Evolutionary conservation across 2,329 filamentous ascomycete species (phyloP), one percentile per base, ranked within the genome.

Genomic region (Diplodia sapinea): DNA sequence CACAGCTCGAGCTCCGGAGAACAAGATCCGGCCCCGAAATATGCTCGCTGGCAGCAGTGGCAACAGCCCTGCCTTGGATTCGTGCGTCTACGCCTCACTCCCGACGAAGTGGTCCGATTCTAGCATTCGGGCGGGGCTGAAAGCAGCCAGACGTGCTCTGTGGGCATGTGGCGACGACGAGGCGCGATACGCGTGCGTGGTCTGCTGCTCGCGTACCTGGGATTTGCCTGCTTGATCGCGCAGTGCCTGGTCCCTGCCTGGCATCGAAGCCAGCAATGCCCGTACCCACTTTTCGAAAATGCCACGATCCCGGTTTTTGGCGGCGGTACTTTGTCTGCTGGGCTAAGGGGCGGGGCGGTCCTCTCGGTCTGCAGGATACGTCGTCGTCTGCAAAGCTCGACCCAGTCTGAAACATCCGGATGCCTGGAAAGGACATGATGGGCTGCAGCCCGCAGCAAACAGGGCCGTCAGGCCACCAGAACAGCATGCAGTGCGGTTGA

Each of bases 1-100:
- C 26, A 15, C 31, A 63, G 59, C 33, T 43, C 47, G 59, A 26
- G 31, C 11, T 26, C 36, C 40, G 57, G 40, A 49, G 57, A 29
- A 17, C 40, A 52, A 63, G 59, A n/a, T 31, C 47, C 43, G 31
- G 29, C 11, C 20, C 59, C 50, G 47, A 23, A 11, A 20, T 20
- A 31, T 23, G 20, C 56, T 47, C 15, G 8, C 36, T 43, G 23
- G 17, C 57, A 31, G 43, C 12, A 29, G 36, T 31, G 17, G 43
- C 59, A 63, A 38, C 47, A 17, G 9, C 6, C 1, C 15, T 49
- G 29, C 40, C 57, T 31, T 33, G 26, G 15, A n/a, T 23, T 26
- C 33, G 12, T 36, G 59, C 59, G n/a, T 38, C 59, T 43, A 15
- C 59, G 59, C 59, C 59, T 63, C 59, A 63, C 47, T 63, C 47